These are phyloP conservation scores for Claviceps africana DNA, from an alignment of 2,329 filamentous ascomycete species.

Conservation along the genomic window DNA sequence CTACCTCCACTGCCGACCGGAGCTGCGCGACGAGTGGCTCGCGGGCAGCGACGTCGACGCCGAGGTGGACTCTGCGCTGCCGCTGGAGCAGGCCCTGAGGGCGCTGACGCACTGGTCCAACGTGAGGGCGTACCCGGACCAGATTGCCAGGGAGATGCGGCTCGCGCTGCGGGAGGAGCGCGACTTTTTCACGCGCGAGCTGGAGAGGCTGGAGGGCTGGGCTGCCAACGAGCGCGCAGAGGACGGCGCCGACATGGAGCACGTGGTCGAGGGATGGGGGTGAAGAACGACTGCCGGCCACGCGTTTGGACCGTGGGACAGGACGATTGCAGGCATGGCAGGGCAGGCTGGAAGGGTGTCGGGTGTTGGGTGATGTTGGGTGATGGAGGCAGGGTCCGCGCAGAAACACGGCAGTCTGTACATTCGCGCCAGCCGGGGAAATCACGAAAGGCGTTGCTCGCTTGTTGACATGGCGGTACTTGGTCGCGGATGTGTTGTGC, in stretches of 20 bases:
- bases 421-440: too few species aligned
- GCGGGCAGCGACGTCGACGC: constrained; percentile 82
- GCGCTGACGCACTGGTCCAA: constrained; percentile 94
- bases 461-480: too few species aligned
- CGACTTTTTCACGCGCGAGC: constrained; percentile 65
- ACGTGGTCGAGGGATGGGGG: constrained; percentile 2
- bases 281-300: too few species aligned
- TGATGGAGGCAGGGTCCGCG: too few species aligned
- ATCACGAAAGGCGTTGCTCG: too few species aligned
- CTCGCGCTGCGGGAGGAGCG: constrained; percentile 55
- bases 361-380: too few species aligned
- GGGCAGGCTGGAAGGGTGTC: too few species aligned
- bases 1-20: constrained; percentile 83
- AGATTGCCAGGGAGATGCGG: constrained; percentile 48
- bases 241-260: constrained; percentile 20
- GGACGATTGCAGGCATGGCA: too few species aligned
- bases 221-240: constrained; percentile 27
- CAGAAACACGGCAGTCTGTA: too few species aligned
- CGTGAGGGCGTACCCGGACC: constrained; percentile 64
- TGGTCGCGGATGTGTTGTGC: too few species aligned
- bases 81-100: constrained; percentile 78
- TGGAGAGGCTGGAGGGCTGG: constrained; percentile 52
- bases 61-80: constrained; percentile 84
- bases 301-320: too few species aligned
- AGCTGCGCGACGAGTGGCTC: constrained; percentile 90